Conservation (phyloP, 805 yeast genomes). For the Sugiyamaella valdiviana region DNA sequence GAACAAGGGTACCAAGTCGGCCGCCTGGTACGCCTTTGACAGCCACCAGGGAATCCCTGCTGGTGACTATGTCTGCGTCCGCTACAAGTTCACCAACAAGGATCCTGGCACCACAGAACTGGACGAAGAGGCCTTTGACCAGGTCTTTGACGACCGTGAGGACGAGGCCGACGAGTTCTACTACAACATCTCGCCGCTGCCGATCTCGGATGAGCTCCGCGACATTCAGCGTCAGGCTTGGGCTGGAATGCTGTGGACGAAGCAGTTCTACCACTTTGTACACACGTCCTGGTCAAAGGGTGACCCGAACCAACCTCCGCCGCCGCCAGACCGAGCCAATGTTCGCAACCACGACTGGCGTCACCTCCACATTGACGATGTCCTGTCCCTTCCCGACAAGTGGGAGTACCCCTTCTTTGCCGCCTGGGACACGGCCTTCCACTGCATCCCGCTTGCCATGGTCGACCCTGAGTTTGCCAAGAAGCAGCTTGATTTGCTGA, state of each 20-base stretch:
- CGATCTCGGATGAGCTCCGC: constrained; percentile 71
- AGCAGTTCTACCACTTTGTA: constrained; percentile 82
- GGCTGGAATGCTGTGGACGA: constrained; percentile 90
- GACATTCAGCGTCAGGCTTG: constrained; percentile 88
- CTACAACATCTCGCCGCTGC: constrained; percentile 81
- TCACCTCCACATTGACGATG: constrained; percentile 80
- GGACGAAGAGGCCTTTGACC: constrained; percentile 71
- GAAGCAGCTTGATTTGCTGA: constrained; percentile 73
- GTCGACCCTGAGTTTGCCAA: constrained; percentile 90
- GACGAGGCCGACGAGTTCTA: constrained; percentile 91
- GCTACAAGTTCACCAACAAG: constrained; percentile 59
- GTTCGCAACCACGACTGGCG: constrained; percentile 89
- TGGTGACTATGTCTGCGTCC: constrained; percentile 77
- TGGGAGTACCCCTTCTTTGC: constrained; percentile 97
- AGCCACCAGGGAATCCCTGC: constrained; percentile 74
- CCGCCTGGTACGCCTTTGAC: constrained; percentile 78
- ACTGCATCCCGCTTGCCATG: constrained; percentile 87
- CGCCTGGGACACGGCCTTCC: constrained; percentile 96
- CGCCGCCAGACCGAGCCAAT: constrained; percentile 68
- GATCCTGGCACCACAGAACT: constrained; percentile 25
- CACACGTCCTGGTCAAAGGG: constrained; percentile 85
- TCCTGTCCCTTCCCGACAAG: constrained; percentile 85
- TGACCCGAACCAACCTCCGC: constrained; percentile 65
- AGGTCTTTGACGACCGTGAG: constrained; percentile 59
- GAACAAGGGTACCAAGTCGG: constrained; percentile 69